phyloP scores from a whole-genome alignment of 1,284 basidiomycete species.

The Sporisorium sorghi region DNA sequence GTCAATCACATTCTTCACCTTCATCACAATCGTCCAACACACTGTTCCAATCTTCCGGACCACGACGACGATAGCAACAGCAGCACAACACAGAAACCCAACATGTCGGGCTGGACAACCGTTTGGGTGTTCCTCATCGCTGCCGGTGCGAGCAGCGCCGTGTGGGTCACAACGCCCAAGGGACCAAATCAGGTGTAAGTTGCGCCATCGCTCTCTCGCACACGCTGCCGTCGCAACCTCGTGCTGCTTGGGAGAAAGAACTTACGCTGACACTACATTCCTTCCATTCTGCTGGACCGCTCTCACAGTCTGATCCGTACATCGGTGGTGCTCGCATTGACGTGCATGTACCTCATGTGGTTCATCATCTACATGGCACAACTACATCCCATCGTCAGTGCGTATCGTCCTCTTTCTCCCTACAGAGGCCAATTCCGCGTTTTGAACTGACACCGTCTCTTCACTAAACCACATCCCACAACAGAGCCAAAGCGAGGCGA shows the following conservation, averaged over 20 bases:
- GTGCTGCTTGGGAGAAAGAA: no score
- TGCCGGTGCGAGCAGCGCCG: slow-evolving; percentile 49
- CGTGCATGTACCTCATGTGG: slow-evolving; percentile 69
- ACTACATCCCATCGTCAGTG: slow-evolving; percentile 68
- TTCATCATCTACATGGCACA: slow-evolving; percentile 69
- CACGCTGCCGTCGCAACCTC: not conserved
- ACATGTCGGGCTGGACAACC: slow-evolving; percentile 67
- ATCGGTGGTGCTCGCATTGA: slow-evolving; percentile 58
- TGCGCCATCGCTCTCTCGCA: not conserved
- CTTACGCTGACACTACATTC: no score
- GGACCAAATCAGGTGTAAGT: slow-evolving; percentile 69
- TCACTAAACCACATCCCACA: not conserved
- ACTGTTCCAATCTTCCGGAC: not conserved
- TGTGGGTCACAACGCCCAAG: slow-evolving; percentile 64
- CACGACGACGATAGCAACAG: not conserved
- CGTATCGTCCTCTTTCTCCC: slow-evolving; percentile 18
- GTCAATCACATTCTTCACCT: no score
- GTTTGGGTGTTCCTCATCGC: slow-evolving; percentile 63
- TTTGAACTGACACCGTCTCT: not conserved
- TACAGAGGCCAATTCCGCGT: not conserved
- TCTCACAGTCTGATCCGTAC: slow-evolving; percentile 63
- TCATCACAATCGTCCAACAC: not conserved
- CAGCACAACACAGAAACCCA: not conserved
- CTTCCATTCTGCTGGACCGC: not conserved
- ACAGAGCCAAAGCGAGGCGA: slow-evolving; percentile 63